Conservation (phyloP, 176 grass and related monocot species). For the Aegilops sharonensis region DNA sequence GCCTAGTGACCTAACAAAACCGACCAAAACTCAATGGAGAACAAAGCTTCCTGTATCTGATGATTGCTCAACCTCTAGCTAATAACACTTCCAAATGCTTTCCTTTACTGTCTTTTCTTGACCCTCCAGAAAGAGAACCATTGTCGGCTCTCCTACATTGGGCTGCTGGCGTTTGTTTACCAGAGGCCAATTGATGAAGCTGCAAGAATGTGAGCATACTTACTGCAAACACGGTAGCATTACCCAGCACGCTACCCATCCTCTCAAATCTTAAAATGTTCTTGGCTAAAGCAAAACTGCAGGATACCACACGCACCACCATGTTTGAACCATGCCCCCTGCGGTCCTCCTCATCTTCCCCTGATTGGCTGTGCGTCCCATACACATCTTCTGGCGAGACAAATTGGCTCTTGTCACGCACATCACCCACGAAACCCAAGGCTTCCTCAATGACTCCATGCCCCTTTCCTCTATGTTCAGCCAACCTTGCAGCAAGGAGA, state of each 20-base stretch:
- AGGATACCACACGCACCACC: slow-evolving; percentile 45
- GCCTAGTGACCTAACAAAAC: not conserved
- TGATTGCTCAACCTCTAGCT: slow-evolving; percentile 33
- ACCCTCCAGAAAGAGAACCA: not conserved
- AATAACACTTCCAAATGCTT: slow-evolving; percentile 25
- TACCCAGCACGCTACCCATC: slow-evolving; percentile 48
- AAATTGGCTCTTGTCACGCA: slow-evolving; percentile 39
- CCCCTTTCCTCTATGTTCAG: slow-evolving; percentile 59
- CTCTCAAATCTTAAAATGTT: slow-evolving; percentile 23
- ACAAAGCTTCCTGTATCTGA: slow-evolving; percentile 22
- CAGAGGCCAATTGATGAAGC: slow-evolving; percentile 50
- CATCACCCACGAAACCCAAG: slow-evolving; percentile 56
- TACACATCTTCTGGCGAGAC: slow-evolving; percentile 23
- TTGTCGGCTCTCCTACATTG: slow-evolving; percentile 7
- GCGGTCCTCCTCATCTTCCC: slow-evolving; percentile 20
- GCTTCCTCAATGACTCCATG: slow-evolving; percentile 69
- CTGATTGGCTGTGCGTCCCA: slow-evolving; percentile 28
- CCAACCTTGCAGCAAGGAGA: slow-evolving; percentile 65
- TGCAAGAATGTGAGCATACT: slow-evolving; percentile 64
- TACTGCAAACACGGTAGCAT: slow-evolving; percentile 55
- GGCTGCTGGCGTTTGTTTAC: slow-evolving; percentile 2
- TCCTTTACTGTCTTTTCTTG: slow-evolving; percentile 13
- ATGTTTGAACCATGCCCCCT: slow-evolving; percentile 32
- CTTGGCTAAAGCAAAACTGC: slow-evolving; percentile 45
- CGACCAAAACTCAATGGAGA: not conserved